A percentile compares a stretch with the other conserved stretches of the same genome.
phyloP scores from a whole-genome alignment of 208 protist species.

The Acanthamoeba quina region DNA sequence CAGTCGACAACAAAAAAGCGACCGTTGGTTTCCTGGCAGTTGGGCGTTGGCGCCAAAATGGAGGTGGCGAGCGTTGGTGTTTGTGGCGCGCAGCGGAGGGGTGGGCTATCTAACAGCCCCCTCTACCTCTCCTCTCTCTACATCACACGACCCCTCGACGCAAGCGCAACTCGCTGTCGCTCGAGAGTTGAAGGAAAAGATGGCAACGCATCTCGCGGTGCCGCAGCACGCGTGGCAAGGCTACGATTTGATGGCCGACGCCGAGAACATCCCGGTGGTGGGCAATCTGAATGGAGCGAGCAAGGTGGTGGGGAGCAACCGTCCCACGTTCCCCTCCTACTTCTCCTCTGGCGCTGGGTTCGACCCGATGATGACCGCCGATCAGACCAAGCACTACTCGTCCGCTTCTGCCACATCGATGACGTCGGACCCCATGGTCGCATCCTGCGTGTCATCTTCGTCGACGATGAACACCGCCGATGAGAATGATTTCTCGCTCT shows the following conservation, averaged over 20 bases:
- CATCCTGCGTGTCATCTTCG: background rate
- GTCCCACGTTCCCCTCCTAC: background rate
- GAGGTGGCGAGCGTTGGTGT: background rate
- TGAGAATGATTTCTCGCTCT: conserved; percentile 54
- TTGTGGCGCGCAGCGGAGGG: background rate
- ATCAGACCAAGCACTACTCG: background rate
- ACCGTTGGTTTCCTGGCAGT: background rate
- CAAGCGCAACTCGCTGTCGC: background rate
- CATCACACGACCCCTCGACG: background rate
- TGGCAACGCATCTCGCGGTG: conserved; percentile 43
- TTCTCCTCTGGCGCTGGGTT: background rate
- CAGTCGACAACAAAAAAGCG: background rate
- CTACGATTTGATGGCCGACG: conserved; percentile 12
- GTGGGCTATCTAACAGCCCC: too few species aligned
- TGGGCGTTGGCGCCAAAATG: background rate
- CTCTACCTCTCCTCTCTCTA: background rate
- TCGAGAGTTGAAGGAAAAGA: background rate
- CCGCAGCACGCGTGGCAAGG: conserved; percentile 41
- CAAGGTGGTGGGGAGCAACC: conserved; percentile 51
- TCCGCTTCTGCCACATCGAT: background rate
- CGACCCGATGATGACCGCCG: background rate
- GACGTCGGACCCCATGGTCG: background rate
- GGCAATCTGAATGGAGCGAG: background rate
- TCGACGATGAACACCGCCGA: background rate
- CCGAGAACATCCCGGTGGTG: conserved; percentile 2